These are phyloP conservation scores for Floccularia luteovirens DNA, from an alignment of 768 basidiomycete genomes.

Conservation along the genomic window DNA sequence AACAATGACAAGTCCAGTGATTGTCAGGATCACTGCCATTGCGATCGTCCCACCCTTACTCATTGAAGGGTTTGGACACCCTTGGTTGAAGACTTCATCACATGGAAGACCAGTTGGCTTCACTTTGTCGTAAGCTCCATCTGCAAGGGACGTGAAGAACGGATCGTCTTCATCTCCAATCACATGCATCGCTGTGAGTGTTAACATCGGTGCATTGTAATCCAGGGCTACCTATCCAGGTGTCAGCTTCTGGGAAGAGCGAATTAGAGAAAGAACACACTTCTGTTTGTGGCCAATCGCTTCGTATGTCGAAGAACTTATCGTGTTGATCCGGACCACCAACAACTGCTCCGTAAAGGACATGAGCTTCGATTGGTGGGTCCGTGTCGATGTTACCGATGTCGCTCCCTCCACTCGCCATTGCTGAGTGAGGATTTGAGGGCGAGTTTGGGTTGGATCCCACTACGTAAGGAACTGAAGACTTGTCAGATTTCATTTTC, in stretches of 20 bases:
- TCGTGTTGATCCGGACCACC: conserved; percentile 80
- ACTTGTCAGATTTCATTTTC: conserved; percentile 1
- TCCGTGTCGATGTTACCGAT: conserved; percentile 61
- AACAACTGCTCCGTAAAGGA: conserved; percentile 82
- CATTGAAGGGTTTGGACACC: conserved; percentile 45
- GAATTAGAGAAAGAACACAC: conserved; percentile 23
- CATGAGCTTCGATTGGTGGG: conserved; percentile 65
- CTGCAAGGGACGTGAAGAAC: conserved; percentile 65
- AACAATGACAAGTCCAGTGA: conserved; percentile 53
- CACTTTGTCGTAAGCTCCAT: conserved; percentile 55
- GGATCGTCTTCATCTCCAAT: conserved; percentile 63
- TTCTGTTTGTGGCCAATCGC: conserved; percentile 88
- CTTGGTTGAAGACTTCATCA: conserved; percentile 56
- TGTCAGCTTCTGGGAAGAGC: not conserved
- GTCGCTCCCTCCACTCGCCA: conserved; percentile 78
- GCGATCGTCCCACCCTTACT: conserved; percentile 58
- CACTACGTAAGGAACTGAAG: conserved; percentile 73
- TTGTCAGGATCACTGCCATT: conserved; percentile 56
- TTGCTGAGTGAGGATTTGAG: conserved; percentile 82
- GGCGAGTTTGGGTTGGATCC: conserved; percentile 90
- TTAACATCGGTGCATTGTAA: conserved; percentile 87
- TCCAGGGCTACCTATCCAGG: conserved; percentile 71
- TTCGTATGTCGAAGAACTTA: conserved; percentile 77
- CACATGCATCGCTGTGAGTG: conserved; percentile 74
- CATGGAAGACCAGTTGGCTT: conserved; percentile 69